Evolutionary conservation across 2,329 filamentous ascomycete genomes (phyloP), one percentile per base, ranked within the genome.

Genomic region (Cladosporium sp.): DNA sequence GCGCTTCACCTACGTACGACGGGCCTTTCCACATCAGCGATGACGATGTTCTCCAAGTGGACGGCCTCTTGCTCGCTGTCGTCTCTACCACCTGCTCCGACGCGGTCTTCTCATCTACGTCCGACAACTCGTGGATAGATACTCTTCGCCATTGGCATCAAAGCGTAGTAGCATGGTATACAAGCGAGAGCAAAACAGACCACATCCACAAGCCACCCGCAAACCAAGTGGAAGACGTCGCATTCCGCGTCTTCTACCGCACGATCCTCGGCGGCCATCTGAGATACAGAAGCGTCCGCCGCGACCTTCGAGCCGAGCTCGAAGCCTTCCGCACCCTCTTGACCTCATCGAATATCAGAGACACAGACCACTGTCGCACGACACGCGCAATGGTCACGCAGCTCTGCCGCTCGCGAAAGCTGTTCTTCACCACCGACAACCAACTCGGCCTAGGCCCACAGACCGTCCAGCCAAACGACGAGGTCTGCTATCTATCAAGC

Each of bases 321-420:
- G 19, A 42, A 2, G 19, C 39, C 17, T 22, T 42, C 39, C 17
- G 19, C 1, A 4, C 19, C 14, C 5, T 12, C 4, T 3, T 42
- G 14, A 4, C 2, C 3, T 20, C 17, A 1, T 17, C 1, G 1
- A 4, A 14, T 0, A 20, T 2, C 1, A 2, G 3, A 11, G 19
- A 14, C 1, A 15, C 9, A 3, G 7, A 19, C 0, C 2, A 25
- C 7, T 43, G 2, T 15, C 40, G 17, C 2, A 25, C 19, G 1
- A 43, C 40, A 1, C 19, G 19, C 3, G 40, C 40, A 14, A 14
- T 15, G 5, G 5, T 22, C 6, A 25, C 20, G 5, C 40, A 43
- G 4, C 20, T 43, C 12, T 43, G 40, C 20, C 40, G 40, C 7
- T 43, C 40, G 1, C 40, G 19, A 12, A 22, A 8, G 1, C 4